Evolutionary conservation across 1,284 basidiomycete genomes (phyloP), one percentile per base, ranked within the genome.

Genomic region (Tylopilus sp.): DNA sequence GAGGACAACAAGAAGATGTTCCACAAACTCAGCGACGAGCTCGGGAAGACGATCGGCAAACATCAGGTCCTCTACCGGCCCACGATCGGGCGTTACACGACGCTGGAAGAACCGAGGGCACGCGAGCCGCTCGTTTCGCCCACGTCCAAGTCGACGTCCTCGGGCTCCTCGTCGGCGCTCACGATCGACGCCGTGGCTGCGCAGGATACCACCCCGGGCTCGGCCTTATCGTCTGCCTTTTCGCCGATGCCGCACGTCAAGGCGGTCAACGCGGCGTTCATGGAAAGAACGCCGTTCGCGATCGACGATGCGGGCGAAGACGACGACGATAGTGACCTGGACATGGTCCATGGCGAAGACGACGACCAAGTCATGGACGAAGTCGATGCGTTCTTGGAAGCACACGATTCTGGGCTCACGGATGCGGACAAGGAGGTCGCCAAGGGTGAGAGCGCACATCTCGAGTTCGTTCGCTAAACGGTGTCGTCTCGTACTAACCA

Each of bases 371-470:
- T 94, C 44, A 81, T 95, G 82, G 90, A 94, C 59, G 92, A 95
- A 76, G 89, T 92, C 48, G 91, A 95, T 65, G 92, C 91, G 2
- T 94, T 94, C 77, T 73, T 95, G 46, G 91, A 94, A 63, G 92
- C 84, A 12, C 85, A 94, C 64, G 91, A 93, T 71, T 85, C 85
- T 24, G 91, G 91, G 3, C 72, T 94, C 46, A 85, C 87, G 18
- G 89, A 90, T 48, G 88, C 86, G 17, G 88, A 94, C 65, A 85
- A 89, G 69, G 81, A 85, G 62, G 77, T 88, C n/a, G 88, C 86
- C 4, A 82, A 88, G 70, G 86, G 85, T 86, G 56, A 56, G 71
- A 26, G 26, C 26, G 26, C 26, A 26, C 7, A 26, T 26, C 7
- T 26, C 26, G 7, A 26, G 6, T 59, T 38, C 51, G 15, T 36